Evolutionary conservation across 768 basidiomycete genomes (phyloP), one percentile per base, ranked within the genome.

Genomic region (Clitopilus hobsonii): DNA sequence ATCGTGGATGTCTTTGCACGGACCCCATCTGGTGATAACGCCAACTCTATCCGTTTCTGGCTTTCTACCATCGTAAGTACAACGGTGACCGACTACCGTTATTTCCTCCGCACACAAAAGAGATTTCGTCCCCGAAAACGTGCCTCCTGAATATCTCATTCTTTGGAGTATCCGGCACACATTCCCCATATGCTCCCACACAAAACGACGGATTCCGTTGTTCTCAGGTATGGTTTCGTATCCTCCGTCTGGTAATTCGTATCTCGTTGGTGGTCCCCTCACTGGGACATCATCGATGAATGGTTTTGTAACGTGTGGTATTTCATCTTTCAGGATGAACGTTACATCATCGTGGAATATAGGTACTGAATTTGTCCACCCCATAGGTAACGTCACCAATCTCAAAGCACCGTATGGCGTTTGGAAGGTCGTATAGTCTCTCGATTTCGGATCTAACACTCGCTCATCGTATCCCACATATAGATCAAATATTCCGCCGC

Each of bases 371-470:
- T 75, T 74, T 0, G 74, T 72, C 57, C 65, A 69, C 0, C 76
- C 79, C 72, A 74, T 75, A 0, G 74, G 74, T 0, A 78, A 55
- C 0, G 64, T 61, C 1, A 64, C 64, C 0, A 77, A 62, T 0
- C 66, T 58, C 11, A 64, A 55, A 0, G 65, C 56, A 18, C 70
- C 53, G 55, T 69, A 62, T 0, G 71, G 74, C 0, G 68, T 72
- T 53, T 71, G 66, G 59, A 79, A 80, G 0, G 71, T 74, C 0
- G 75, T 79, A 6, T 73, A 58, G 29, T 78, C 72, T 6, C 66
- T 50, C 0, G 68, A 76, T 3, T 57, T 55, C n/a, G 60, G 59
- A 11, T 64, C 57, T 0, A 76, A 55, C 0, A 57, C 49, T 0
- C 68, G 55, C 22, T 72, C 66, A 50, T 78, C 70, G 55, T 71